phyloP scores from a whole-genome alignment of 805 yeast species.

The Yarrowia sp. region DNA sequence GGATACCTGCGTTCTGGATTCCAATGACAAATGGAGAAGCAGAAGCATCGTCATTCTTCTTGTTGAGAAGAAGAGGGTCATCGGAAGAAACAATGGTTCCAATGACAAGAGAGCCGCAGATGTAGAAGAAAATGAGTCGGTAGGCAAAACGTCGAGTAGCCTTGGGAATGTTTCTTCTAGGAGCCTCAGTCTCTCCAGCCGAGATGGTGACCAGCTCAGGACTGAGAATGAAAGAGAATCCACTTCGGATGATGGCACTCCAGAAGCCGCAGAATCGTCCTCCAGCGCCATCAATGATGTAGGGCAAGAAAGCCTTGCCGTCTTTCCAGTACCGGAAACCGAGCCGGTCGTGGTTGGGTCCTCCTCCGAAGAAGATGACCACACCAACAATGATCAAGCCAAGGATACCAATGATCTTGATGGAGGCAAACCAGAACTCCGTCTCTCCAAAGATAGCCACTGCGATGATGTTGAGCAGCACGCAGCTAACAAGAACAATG shows the following conservation, averaged over 20 bases:
- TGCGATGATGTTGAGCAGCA: conserved; percentile 56
- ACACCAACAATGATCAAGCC: conserved; percentile 69
- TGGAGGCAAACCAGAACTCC: conserved; percentile 68
- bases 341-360: conserved; percentile 60
- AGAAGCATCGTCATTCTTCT: conserved; percentile 66
- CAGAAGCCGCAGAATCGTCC: conserved; percentile 71
- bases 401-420: conserved; percentile 66
- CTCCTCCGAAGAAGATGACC: conserved; percentile 60
- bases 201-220: conserved; percentile 82
- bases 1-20: conserved; percentile 60
- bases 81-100: conserved; percentile 78
- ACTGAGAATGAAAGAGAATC: conserved; percentile 81
- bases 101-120: conserved; percentile 71
- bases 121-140: conserved; percentile 69
- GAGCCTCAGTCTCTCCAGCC: conserved; percentile 83
- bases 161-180: conserved; percentile 75
- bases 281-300: conserved; percentile 59
- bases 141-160: conserved; percentile 79
- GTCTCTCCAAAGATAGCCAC: conserved; percentile 60
- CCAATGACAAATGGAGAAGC: conserved; percentile 69
- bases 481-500: conserved; percentile 58
- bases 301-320: conserved; percentile 58
- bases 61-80: conserved; percentile 57
- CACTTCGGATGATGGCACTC: conserved; percentile 68
- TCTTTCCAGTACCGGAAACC: conserved; percentile 62